phyloP scores from a whole-genome alignment of 2,329 filamentous ascomycete species.

The Fusarium sp. region DNA sequence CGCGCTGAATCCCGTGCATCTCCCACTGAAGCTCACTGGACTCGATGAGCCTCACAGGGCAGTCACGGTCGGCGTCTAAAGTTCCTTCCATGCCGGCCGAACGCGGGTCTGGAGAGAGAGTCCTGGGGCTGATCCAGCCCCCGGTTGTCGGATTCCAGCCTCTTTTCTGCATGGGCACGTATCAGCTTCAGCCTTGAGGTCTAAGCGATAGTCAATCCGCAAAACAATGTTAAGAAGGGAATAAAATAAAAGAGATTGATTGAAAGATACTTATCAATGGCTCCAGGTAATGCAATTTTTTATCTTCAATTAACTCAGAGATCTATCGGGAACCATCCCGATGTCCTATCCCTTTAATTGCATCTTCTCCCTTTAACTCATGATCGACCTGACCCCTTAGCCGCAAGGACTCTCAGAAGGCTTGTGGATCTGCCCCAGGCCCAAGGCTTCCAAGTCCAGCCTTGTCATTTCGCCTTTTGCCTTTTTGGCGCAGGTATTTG shows the following conservation, averaged over 20 bases:
- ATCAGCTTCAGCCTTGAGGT: conserved; percentile 18
- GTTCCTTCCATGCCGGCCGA: neutral
- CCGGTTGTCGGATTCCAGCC: conserved; percentile 19
- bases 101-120: conserved; percentile 18
- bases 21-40: conserved; percentile 22
- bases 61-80: conserved; percentile 4
- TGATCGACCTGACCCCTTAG: conserved; percentile 34
- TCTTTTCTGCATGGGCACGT: conserved; percentile 29
- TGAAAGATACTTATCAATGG: neutral
- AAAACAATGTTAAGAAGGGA: neutral
- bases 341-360: conserved; percentile 11
- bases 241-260: neutral
- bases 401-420: conserved; percentile 23
- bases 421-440: conserved; percentile 36
- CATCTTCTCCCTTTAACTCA: conserved; percentile 8
- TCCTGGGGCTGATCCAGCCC: conserved; percentile 21
- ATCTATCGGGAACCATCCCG: neutral
- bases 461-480: conserved; percentile 33
- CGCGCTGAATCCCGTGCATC: conserved; percentile 12
- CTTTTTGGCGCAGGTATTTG: conserved; percentile 30
- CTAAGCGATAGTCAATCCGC: neutral
- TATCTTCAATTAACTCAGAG: neutral
- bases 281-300: neutral
- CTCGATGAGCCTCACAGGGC: conserved; percentile 33
- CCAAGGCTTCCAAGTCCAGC: conserved; percentile 29